phyloP scores from a whole-genome alignment of 2,329 filamentous ascomycete species.

The Phaeosphaeria sp. region DNA sequence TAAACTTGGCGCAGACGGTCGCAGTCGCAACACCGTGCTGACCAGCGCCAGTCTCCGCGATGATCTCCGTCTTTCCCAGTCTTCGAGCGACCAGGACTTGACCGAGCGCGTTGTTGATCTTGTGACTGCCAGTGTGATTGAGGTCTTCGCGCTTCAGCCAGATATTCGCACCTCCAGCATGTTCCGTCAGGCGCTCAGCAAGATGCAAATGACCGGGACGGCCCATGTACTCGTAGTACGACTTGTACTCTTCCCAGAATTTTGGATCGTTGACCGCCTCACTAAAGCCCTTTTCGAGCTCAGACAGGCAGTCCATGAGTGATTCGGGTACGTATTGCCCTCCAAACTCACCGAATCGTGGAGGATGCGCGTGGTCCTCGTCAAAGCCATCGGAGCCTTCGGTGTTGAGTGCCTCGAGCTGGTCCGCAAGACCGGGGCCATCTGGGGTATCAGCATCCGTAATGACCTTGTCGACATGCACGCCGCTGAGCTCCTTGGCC shows the following conservation, averaged over 20 bases:
- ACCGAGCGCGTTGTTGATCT: conserved; percentile 98
- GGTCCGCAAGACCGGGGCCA: conserved; percentile 77
- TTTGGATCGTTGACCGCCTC: conserved; percentile 82
- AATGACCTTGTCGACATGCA: conserved; percentile 74
- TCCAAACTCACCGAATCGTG: conserved; percentile 93
- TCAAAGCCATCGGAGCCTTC: conserved; percentile 49
- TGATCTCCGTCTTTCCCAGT: conserved; percentile 94
- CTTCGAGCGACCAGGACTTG: conserved; percentile 86
- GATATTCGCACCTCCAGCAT: conserved; percentile 92
- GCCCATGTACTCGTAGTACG: conserved; percentile 97
- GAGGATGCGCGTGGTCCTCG: conserved; percentile 67
- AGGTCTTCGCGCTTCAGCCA: conserved; percentile 98
- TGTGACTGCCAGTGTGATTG: conserved; percentile 97
- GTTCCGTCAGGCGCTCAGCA: conserved; percentile 84
- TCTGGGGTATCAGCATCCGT: conserved; percentile 61
- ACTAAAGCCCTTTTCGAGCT: conserved; percentile 92
- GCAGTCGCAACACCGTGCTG: conserved; percentile 98
- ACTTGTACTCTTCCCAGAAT: conserved; percentile 97
- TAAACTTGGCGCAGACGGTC: conserved; percentile 97
- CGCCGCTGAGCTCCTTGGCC: conserved; percentile 66
- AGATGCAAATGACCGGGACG: conserved; percentile 90
- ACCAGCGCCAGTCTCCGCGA: conserved; percentile 95
- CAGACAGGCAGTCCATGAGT: conserved; percentile 92
- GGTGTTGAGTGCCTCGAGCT: conserved; percentile 82
- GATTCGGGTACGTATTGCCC: conserved; percentile 98